These are phyloP conservation scores for Barnettozyma pratensis DNA, from an alignment of 805 yeast genomes.

Conservation along the genomic window DNA sequence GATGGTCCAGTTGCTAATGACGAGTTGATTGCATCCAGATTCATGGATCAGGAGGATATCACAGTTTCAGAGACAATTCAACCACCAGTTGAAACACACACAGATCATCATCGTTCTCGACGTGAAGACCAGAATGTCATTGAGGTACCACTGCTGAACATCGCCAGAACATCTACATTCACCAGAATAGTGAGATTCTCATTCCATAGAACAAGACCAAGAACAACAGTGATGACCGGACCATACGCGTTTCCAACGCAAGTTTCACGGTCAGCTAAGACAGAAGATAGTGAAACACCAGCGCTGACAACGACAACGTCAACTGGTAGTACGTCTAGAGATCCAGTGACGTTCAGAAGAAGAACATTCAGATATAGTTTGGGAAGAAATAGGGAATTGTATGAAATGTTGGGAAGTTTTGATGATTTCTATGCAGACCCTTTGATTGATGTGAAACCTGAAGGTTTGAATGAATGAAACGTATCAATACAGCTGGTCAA, in stretches of 20 bases:
- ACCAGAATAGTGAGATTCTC: slow-evolving; percentile 6
- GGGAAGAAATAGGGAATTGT: slow-evolving; percentile 11
- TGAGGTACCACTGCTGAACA: too few species aligned
- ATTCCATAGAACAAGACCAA: slow-evolving; percentile 1
- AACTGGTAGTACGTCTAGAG: slow-evolving; percentile 3
- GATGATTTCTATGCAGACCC: slow-evolving; percentile 10
- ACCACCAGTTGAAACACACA: not conserved
- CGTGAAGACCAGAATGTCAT: too few species aligned
- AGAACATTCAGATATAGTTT: slow-evolving; percentile 3
- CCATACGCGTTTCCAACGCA: slow-evolving; percentile 2
- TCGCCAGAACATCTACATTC: not conserved
- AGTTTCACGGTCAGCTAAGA: not conserved
- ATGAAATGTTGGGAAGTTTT: slow-evolving; percentile 13
- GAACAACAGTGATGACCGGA: not conserved
- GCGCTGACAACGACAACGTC: not conserved
- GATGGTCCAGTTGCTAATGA: too few species aligned
- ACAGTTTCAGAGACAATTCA: too few species aligned
- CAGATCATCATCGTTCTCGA: not conserved
- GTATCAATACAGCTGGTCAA: too few species aligned
- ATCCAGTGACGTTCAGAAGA: slow-evolving; percentile 7
- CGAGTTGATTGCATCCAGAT: too few species aligned
- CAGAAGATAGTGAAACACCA: not conserved
- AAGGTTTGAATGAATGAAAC: not conserved
- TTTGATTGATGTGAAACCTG: not conserved
- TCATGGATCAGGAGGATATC: too few species aligned